A percentile compares a stretch with the other conserved stretches of the same genome.
Evolutionary conservation across 179 eudicot genomes (phyloP).

Genomic region (Patellifolia procumbens): DNA sequence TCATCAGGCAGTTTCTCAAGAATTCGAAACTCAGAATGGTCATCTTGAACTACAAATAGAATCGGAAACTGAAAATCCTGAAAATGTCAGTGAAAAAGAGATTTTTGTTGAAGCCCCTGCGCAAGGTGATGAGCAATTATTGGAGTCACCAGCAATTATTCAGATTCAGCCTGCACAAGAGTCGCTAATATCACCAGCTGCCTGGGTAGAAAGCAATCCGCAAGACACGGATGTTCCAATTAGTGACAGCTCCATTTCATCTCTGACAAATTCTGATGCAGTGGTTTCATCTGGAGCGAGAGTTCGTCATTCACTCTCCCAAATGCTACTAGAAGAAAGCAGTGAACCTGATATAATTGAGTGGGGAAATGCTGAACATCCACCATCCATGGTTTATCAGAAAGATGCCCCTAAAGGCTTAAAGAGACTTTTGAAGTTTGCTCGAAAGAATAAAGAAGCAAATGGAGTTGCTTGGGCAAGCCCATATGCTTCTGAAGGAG

Average conservation of each 20-base stretch:
- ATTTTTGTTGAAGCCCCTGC: slow-evolving; percentile 31
- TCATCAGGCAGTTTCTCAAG: slow-evolving; percentile 34
- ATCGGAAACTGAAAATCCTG: slow-evolving; percentile 28
- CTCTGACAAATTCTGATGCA: slow-evolving; percentile 41
- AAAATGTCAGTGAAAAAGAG: slow-evolving; percentile 33
- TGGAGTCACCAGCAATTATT: slow-evolving; percentile 37
- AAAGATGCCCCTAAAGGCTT: slow-evolving; percentile 97
- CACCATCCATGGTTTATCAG: slow-evolving; percentile 78
- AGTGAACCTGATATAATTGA: slow-evolving; percentile 73
- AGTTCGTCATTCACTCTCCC: slow-evolving; percentile 89
- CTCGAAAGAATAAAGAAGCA: slow-evolving; percentile 76
- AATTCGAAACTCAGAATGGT: slow-evolving; percentile 27
- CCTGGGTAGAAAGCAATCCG: slow-evolving; percentile 80
- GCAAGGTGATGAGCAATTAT: slow-evolving; percentile 29
- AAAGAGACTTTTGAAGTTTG: slow-evolving; percentile 89
- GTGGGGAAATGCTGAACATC: slow-evolving; percentile 96
- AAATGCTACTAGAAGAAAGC: slow-evolving; percentile 89
- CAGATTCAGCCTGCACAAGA: slow-evolving; percentile 57
- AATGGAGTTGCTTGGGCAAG: slow-evolving; percentile 69
- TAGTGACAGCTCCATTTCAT: slow-evolving; percentile 33
- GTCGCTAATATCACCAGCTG: slow-evolving; percentile 64
- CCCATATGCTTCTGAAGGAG: slow-evolving; percentile 88
- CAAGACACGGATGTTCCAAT: slow-evolving; percentile 47
- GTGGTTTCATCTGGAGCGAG: slow-evolving; percentile 56
- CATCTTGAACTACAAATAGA: slow-evolving; percentile 36